Evolutionary conservation across 192 early-diverging fungal species (phyloP).

Genomic region (Podila epigama): DNA sequence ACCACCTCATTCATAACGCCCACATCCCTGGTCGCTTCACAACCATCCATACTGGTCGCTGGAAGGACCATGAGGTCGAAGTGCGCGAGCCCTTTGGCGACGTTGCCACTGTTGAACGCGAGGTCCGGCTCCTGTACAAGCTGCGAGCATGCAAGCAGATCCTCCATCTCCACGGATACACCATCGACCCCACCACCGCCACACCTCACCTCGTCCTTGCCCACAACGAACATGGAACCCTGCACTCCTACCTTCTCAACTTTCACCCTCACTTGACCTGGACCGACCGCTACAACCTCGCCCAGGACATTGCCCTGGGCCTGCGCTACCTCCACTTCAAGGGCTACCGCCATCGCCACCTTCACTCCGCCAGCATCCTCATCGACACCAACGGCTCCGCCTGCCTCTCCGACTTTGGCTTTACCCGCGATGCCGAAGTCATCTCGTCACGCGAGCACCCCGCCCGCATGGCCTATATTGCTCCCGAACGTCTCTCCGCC

Average conservation of each 20-base stretch:
- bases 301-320: constrained; percentile 38
- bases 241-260: constrained; percentile 42
- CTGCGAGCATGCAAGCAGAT: constrained; percentile 33
- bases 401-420: constrained; percentile 42
- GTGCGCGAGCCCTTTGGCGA: constrained; percentile 43
- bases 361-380: constrained; percentile 40
- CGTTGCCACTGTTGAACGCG: constrained; percentile 27
- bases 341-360: constrained; percentile 46
- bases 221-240: constrained; percentile 44
- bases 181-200: constrained; percentile 20
- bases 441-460: constrained; percentile 39
- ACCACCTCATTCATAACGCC: constrained; percentile 32
- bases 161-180: constrained; percentile 22
- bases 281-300: constrained; percentile 48
- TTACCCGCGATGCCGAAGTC: constrained; percentile 30
- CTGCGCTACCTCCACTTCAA: constrained; percentile 43
- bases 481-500: constrained; percentile 34
- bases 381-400: constrained; percentile 47
- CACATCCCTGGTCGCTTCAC: constrained; percentile 39
- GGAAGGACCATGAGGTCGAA: constrained; percentile 32
- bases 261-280: constrained; percentile 45
- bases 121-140: constrained; percentile 42
- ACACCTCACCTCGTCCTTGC: constrained; percentile 29
- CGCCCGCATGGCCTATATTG: constrained; percentile 45
- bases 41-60: constrained; percentile 38